Evolutionary conservation across 345 rosid genomes (phyloP), one percentile per base, ranked within the genome.

Genomic region (Moricandia arvensis): DNA sequence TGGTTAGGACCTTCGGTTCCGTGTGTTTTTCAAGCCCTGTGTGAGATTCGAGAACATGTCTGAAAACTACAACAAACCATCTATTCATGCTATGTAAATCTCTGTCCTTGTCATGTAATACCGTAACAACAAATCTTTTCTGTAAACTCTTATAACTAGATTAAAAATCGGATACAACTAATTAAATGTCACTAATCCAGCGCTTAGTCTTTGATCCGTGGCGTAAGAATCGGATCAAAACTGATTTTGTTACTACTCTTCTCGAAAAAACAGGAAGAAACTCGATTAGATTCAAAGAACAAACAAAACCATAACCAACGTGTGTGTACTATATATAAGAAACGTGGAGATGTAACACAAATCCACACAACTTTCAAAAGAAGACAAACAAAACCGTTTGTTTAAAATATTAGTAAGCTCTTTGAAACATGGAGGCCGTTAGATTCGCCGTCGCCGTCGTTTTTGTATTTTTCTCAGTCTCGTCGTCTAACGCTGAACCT

Each of bases 201-300:
- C 29, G 73, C 69, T 66, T 66, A 59, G 77, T 78, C 81, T 72
- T 66, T 10, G 49, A 49, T 66, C 67, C 17, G 34, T 49, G 13
- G 69, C 81, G 49, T 59, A 27, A 66, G 31, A 35, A 59, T 18
- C 66, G 77, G 81, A 72, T 59, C 62, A 13, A 5, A 35, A 66
- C 49, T 1, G 58, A 72, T 72, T 59, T 26, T 13, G n/a, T 11
- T 62, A 47, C 69, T 2, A 53, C 49, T 29, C 24, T 62, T 51
- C 33, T 49, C 81, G 35, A 66, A 8, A 78, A 49, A 35, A 17
- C 63, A 59, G 81, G 73, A 7, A 26, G 5, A 33, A 13, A 43
- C 17, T 31, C 5, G 18, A 53, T 38, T 13, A 6, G 45, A 45
- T 58, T 45, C 41, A 11, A 51, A 51, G 17, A 51, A 18, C 26